Evolutionary conservation across 2,329 filamentous ascomycete species (phyloP), one percentile per base, ranked within the genome.

Genomic region (Colletotrichum tofieldiae): DNA sequence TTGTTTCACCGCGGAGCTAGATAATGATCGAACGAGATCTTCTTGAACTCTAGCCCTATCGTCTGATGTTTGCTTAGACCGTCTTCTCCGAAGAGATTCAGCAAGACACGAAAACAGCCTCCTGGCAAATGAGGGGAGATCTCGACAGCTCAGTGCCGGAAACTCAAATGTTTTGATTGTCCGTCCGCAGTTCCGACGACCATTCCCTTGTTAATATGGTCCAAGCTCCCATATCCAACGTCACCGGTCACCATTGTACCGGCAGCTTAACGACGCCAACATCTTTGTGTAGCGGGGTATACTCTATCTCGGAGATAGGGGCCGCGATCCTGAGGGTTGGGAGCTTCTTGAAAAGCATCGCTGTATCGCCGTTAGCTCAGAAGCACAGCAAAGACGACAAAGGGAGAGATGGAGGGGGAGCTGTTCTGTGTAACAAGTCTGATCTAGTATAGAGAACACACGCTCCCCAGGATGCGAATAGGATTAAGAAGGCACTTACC

Each of bases 191-290:
- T 9, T 26, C 41, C 41, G 23, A 18, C 2, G 9, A 12, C 16
- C 26, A 9, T 5, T 12, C 16, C 7, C 29, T 7, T 18, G 16
- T 8, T 18, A 39, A 29, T 14, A 26, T 23, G 29, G 39, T 41
- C 37, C 16, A 2, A 35, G 23, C 29, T 43, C 23, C 23, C 47
- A 5, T 23, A 3, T 2, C 14, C 20, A 3, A 11, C n/a, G 14
- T 20, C 23, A 16, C n/a, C 37, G 8, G 2, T 64, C 23, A 82
- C 78, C 79, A 83, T 2, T 73, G 71, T 1, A 85, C 81, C 0
- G 81, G 83, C 16, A 86, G 77, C 61, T 81, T 81, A 1, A 76
- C 73, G 37, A 86, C 81, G 0, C 84, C 83, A 2, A 86, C 82
- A 75, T 85, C 84, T 73, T 77, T 80, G 14, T 74, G 75, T 35